phyloP scores from a whole-genome alignment of 495 filamentous ascomycete genomes.

The Lichenothelia convexa region DNA sequence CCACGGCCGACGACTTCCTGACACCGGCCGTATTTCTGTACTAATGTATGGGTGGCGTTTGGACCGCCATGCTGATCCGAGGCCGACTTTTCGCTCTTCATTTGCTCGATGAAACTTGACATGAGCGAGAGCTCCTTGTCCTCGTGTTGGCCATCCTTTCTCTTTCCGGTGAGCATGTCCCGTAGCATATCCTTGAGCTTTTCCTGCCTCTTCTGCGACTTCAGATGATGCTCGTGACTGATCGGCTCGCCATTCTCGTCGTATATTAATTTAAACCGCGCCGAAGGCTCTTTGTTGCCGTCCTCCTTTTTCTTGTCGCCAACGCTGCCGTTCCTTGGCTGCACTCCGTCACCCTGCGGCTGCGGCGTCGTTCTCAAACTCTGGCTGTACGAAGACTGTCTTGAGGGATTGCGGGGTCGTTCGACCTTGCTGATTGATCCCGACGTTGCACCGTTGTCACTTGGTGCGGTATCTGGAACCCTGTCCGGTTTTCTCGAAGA shows the following conservation, averaged over 20 bases:
- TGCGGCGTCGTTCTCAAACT: neutral
- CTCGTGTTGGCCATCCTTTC: conserved; percentile 48
- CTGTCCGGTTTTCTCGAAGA: too few relatives aligned
- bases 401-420: conserved; percentile 9
- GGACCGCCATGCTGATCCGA: conserved; percentile 60
- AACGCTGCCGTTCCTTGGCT: conserved; percentile 11
- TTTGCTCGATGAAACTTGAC: conserved; percentile 88
- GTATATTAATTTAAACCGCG: conserved; percentile 35
- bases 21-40: conserved; percentile 97
- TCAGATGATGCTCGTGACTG: conserved; percentile 82
- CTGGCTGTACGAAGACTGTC: conserved; percentile 10
- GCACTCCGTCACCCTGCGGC: conserved; percentile 10
- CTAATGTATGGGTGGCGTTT: conserved; percentile 62
- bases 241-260: conserved; percentile 42
- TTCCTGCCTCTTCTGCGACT: conserved; percentile 76
- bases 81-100: conserved; percentile 71
- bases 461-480: conserved; percentile 10
- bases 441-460: neutral
- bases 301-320: conserved; percentile 14
- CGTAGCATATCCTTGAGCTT: conserved; percentile 87
- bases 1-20: conserved; percentile 96
- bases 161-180: conserved; percentile 57
- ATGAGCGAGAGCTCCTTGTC: conserved; percentile 83
- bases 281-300: conserved; percentile 17
- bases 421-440: conserved; percentile 1